Conservation (phyloP, 306 rosid species). For the Ormosia emarginata region DNA sequence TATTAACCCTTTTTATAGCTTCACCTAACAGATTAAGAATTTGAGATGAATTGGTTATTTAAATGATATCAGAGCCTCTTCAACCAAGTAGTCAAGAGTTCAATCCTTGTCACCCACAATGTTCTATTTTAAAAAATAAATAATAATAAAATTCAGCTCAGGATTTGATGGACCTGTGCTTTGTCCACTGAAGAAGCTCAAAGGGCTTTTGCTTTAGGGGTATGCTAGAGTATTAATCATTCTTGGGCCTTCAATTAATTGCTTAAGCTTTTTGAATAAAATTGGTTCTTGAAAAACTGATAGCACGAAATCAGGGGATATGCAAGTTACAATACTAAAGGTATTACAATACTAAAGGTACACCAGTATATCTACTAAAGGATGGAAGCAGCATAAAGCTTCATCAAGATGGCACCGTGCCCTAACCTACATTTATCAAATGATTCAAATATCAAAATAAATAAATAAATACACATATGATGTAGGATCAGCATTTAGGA, state of each 20-base stretch:
- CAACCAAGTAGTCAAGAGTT: not conserved
- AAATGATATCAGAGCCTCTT: not conserved
- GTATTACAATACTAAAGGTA: not conserved
- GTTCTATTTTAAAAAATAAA: not conserved
- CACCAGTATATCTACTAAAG: not conserved
- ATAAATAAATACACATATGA: not conserved
- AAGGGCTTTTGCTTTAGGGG: not conserved
- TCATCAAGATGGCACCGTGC: not conserved
- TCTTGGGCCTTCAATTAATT: no score
- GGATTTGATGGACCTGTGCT: not conserved
- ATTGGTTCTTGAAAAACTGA: not conserved
- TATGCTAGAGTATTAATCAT: no score
- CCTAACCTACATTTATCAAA: not conserved
- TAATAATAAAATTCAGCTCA: not conserved
- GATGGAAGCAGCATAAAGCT: not conserved
- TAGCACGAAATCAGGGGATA: not conserved
- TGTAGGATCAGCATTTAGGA: not conserved
- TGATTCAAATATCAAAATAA: not conserved
- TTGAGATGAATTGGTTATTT: not conserved
- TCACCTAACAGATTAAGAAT: not conserved
- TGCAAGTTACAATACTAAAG: not conserved
- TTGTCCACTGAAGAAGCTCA: not conserved
- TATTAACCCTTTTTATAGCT: not conserved
- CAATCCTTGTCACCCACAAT: not conserved
- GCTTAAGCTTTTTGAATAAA: not conserved